Base-by-base conservation (phyloP, 108 stramenopile species). In the Licmophora abbreviata region DNA sequence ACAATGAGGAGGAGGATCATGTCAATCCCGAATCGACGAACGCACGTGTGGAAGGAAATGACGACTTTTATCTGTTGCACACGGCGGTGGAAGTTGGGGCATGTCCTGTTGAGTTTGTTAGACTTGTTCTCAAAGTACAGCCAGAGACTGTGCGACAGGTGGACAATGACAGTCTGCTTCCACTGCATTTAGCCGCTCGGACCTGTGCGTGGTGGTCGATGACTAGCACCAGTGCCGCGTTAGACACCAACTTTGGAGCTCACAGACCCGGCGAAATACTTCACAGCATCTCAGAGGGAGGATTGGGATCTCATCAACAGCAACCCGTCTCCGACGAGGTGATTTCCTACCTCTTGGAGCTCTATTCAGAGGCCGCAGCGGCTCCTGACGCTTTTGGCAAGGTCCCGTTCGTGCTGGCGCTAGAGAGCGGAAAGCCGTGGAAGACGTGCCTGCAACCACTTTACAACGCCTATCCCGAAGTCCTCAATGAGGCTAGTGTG, bases 401-500 rank as follows among this genome's bases (percentile, higher is more conserved):
- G 33, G 42, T 71, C 1, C 74, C 74, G 9, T 49, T 75, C 30
- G 60, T 71, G 15, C 30, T 75, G 51, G 74, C 69, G 4, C 43
- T 75, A 8, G 74, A 75, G 41, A 44, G 58, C 49, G 74, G 74
- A 14, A 70, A 75, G 38, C 48, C 65, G 8, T 75, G 69, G 69
- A 66, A 70, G 26, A 56, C 49, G 6, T 61, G 62, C 25, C 56
- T 69, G 8, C 64, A 58, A 3, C 68, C 73, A 17, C 45, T 74
- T 26, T 41, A 63, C 6, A 56, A 74, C 21, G 68, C 67, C 9
- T 68, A 43, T 44, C 53, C 71, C 3, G 55, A 40, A 18, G 38
- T n/a, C n/a, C n/a, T n/a, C n/a, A 9, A 46, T 6, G 14, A 2
- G 23, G 23, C 22, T 46, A 14, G 26, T 54, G 41, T 15, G 71